phyloP scores from a whole-genome alignment of 2,329 filamentous ascomycete species.

The Trichophyton verrucosum region DNA sequence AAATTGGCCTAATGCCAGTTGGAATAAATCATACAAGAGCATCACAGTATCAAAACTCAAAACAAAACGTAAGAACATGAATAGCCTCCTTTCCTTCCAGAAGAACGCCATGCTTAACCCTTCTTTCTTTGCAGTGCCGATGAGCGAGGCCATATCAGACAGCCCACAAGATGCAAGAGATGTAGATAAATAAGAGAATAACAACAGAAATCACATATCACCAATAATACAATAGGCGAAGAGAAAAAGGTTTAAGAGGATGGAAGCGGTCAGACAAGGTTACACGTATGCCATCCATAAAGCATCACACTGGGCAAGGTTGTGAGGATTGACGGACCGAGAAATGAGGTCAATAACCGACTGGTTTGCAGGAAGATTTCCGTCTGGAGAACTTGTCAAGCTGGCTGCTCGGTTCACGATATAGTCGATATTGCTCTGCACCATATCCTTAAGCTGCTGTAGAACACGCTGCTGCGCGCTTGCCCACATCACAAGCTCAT shows the following conservation, averaged over 20 bases:
- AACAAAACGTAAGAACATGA: neutral
- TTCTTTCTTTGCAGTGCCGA: neutral
- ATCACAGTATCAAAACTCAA: neutral
- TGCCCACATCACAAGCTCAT: constrained; percentile 98
- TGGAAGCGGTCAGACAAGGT: neutral
- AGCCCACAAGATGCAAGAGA: constrained; percentile 3
- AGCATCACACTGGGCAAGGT: constrained; percentile 75
- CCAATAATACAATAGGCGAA: neutral
- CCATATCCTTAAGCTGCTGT: constrained; percentile 60
- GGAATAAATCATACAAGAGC: neutral
- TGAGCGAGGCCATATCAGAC: neutral
- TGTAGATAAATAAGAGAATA: constrained; percentile 6
- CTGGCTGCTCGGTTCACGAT: constrained; percentile 84
- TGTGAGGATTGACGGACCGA: constrained; percentile 84
- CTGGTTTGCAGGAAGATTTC: constrained; percentile 83
- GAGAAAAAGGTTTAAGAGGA: constrained; percentile 27
- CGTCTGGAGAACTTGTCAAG: constrained; percentile 63
- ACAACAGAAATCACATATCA: neutral
- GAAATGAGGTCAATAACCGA: constrained; percentile 90
- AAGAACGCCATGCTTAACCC: neutral
- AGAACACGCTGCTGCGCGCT: constrained; percentile 59
- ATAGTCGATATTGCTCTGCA: constrained; percentile 75
- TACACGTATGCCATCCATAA: constrained; percentile 90
- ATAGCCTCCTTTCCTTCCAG: constrained; percentile 3
- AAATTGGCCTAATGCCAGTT: neutral